These are phyloP conservation scores for Auricularia sp. DNA, from an alignment of 768 basidiomycete genomes.

Conservation along the genomic window DNA sequence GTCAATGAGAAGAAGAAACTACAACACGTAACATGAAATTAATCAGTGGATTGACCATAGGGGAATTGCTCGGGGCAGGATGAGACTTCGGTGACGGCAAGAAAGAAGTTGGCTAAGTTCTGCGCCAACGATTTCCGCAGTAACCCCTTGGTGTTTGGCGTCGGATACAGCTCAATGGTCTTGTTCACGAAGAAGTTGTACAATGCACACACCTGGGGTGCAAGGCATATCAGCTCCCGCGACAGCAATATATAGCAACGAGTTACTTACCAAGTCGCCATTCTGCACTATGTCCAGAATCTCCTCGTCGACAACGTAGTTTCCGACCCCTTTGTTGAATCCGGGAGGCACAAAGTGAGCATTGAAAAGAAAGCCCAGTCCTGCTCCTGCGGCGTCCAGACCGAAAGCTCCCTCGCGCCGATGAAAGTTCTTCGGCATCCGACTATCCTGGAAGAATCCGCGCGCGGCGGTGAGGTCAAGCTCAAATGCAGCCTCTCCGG, in stretches of 20 bases:
- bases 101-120: conserved; percentile 3
- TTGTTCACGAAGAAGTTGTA: conserved; percentile 3
- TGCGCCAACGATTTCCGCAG: not conserved
- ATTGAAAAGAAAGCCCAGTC: not conserved
- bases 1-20: no score
- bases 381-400: not conserved
- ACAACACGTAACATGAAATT: not conserved
- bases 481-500: not conserved
- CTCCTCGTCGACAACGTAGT: not conserved
- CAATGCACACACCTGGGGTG: not conserved
- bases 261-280: not conserved
- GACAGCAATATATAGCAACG: not conserved
- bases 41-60: not conserved
- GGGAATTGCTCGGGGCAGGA: not conserved
- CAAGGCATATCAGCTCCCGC: not conserved
- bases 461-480: conserved; percentile 3
- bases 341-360: not conserved
- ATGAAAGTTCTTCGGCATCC: conserved; percentile 3
- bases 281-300: not conserved
- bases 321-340: not conserved
- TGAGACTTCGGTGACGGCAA: not conserved
- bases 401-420: not conserved
- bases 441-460: conserved; percentile 1
- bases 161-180: conserved; percentile 5
- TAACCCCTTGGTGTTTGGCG: not conserved